phyloP scores from a whole-genome alignment of 78 protist species.

The Guillardia theta region DNA sequence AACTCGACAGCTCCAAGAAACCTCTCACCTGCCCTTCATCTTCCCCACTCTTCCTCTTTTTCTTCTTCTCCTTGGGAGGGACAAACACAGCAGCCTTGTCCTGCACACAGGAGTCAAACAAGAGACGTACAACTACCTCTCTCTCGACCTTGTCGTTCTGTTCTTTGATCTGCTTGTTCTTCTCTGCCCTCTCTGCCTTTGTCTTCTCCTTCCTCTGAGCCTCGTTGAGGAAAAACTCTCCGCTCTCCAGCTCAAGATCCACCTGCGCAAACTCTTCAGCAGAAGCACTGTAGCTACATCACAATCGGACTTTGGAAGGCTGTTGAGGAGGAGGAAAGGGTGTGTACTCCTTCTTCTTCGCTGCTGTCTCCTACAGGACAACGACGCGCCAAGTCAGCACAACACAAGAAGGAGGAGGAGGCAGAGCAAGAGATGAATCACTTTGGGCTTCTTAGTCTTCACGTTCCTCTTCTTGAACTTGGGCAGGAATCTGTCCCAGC shows the following conservation, averaged over 20 bases:
- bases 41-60: not conserved
- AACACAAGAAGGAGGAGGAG: not conserved
- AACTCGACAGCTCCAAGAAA: too few relatives aligned
- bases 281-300: not conserved
- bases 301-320: not conserved
- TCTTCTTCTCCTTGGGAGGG: not conserved
- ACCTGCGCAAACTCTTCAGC: not conserved
- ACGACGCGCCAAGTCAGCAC: not conserved
- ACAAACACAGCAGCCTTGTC: not conserved
- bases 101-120: too few relatives aligned
- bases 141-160: not conserved
- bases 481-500: constrained; percentile 96
- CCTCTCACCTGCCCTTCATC: not conserved
- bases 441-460: not conserved
- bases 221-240: constrained; percentile 79
- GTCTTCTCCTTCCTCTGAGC: not conserved
- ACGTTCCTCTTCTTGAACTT: constrained; percentile 71
- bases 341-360: constrained; percentile 62
- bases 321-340: constrained; percentile 79
- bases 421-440: not conserved
- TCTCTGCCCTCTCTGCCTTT: not conserved
- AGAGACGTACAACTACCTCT: too few relatives aligned
- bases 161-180: not conserved
- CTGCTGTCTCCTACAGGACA: not conserved
- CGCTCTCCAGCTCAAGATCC: constrained; percentile 83